Percentiles rank a stretch among this genome's conserved stretches.
Evolutionary conservation across 179 eudicot species (phyloP).

Genomic region (Spinacia oleracea): DNA sequence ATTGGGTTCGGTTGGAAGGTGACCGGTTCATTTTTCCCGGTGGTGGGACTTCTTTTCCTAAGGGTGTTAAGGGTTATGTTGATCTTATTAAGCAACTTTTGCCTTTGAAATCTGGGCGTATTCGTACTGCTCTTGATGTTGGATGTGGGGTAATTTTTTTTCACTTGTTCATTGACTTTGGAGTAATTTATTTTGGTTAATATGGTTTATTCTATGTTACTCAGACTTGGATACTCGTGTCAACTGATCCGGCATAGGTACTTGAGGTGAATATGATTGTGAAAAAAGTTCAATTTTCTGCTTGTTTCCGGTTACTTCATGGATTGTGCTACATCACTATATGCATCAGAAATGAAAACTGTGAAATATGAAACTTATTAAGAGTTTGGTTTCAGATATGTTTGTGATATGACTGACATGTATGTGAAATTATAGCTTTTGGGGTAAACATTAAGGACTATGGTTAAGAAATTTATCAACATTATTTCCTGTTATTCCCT

Average conservation of each 20-base stretch:
- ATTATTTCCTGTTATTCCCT: not conserved
- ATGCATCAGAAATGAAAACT: no score
- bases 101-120: conserved; percentile 46
- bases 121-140: conserved; percentile 59
- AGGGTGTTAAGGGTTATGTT: conserved; percentile 57
- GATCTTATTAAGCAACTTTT: conserved; percentile 37
- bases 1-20: conserved; percentile 60
- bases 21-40: conserved; percentile 57
- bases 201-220: no score
- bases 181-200: no score
- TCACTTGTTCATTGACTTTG: not conserved
- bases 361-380: no score
- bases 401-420: not conserved
- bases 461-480: not conserved
- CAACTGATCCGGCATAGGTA: no score
- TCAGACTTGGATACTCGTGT: no score
- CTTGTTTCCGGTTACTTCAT: no score
- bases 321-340: no score
- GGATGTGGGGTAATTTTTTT: conserved; percentile 66
- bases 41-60: conserved; percentile 60
- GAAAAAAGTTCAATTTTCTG: no score
- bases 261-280: no score
- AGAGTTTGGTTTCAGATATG: no score
- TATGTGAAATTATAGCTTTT: not conserved
- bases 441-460: no score